phyloP scores from a whole-genome alignment of 257 asterid genomes.

The Solanum dulcamara region DNA sequence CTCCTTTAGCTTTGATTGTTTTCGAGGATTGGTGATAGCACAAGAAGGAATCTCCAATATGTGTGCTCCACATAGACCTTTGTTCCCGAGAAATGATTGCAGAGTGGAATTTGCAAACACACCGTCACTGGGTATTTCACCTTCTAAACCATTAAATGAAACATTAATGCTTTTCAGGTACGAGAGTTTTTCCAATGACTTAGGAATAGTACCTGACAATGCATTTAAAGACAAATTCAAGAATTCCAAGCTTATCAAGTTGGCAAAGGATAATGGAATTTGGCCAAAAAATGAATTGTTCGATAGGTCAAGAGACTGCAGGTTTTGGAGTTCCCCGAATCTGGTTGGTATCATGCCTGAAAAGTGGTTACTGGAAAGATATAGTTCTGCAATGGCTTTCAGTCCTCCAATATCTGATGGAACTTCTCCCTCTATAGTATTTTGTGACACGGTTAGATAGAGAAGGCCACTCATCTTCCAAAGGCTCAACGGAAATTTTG shows the following conservation, averaged over 20 bases:
- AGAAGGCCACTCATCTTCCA: conserved; percentile 21
- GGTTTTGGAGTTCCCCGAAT: conserved; percentile 10
- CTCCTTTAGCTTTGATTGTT: background rate
- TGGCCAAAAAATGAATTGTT: conserved; percentile 20
- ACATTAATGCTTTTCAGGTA: conserved; percentile 10
- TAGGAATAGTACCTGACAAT: conserved; percentile 22
- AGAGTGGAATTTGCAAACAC: conserved; percentile 20
- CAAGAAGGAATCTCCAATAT: conserved; percentile 4
- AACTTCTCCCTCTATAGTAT: conserved; percentile 16
- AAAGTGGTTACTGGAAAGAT: conserved; percentile 20
- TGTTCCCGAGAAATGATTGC: conserved; percentile 10
- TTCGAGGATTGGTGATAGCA: background rate
- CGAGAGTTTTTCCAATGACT: conserved; percentile 9
- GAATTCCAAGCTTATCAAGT: conserved; percentile 18
- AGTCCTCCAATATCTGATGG: conserved; percentile 13
- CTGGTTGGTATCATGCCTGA: conserved; percentile 16
- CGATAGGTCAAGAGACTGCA: conserved; percentile 17
- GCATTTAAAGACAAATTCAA: conserved; percentile 21
- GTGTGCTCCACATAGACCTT: conserved; percentile 12
- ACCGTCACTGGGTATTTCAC: conserved; percentile 30
- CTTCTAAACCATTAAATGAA: conserved; percentile 17
- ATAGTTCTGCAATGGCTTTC: conserved; percentile 4
- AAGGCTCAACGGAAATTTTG: conserved; percentile 17
- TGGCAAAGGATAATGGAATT: conserved; percentile 21
- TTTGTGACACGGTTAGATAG: conserved; percentile 10